Evolutionary conservation across 2,329 filamentous ascomycete species (phyloP), one percentile per base, ranked within the genome.

Genomic region (Penicillium palitans): DNA sequence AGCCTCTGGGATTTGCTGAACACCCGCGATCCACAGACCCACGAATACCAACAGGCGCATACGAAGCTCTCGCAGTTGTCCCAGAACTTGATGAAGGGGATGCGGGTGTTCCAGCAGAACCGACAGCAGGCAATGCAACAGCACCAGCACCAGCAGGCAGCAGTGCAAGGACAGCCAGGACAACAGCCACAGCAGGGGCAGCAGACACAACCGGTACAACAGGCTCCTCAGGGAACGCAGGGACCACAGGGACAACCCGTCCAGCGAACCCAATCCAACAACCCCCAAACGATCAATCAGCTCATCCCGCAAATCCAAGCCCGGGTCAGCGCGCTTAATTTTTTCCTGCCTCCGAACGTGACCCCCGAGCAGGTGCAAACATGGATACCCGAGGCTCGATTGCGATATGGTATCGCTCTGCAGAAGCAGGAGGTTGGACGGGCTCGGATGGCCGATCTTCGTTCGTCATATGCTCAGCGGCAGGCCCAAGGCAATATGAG

Each of bases 1-100:
- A 80, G 76, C 60, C 76, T 84, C 50, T 87, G 84, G 83, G 78
- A 79, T 31, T 71, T 78, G 33, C 74, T 83, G 51, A 80, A 83
- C 59, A 78, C 68, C 42, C 78, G 78, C 41, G 76, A 82, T 13
- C 72, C 75, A 35, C 79, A 80, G 53, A 82, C 77, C 52, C 68
- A 75, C 1, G 80, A 84, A 58, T 80, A 84, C 64, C 76, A 77
- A 56, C 73, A 74, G 42, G 83, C 81, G 13, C 79, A 81, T 51
- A 72, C 76, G 29, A 82, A 81, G 62, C 76, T 86, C 21, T 75
- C 79, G 15, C 77, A 81, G 58, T 76, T 81, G 49, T 83, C 81
- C 8, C 70, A 76, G 52, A 80, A 75, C 57, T 73, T 84, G 57
- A 85, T 84, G 76, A 78, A 78, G 54, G 79, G 78, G 44, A 79